Conservation (phyloP, 805 yeast genomes). For the Metschnikowia lachancei region DNA sequence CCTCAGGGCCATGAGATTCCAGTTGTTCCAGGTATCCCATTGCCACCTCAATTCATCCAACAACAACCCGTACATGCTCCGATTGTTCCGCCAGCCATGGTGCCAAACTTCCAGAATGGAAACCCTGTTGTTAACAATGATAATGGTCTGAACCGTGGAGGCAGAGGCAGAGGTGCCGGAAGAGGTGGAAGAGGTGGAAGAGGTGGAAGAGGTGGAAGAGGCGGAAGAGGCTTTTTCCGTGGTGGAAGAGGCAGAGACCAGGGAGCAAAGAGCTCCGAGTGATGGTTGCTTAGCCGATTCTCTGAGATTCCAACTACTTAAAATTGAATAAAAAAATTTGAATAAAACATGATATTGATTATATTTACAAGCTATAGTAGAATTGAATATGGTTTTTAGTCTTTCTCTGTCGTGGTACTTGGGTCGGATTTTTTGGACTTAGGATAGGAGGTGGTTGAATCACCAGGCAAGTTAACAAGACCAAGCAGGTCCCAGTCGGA, state of each 20-base stretch:
- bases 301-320: neutral
- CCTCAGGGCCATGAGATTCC: conserved; percentile 21
- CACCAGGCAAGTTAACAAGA: conserved; percentile 41
- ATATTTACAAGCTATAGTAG: conserved; percentile 3
- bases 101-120: neutral
- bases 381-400: neutral
- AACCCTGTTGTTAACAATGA: conserved; percentile 1
- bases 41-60: conserved; percentile 35
- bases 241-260: conserved; percentile 17
- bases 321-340: neutral
- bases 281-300: neutral
- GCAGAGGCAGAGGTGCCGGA: conserved; percentile 16
- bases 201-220: conserved; percentile 22
- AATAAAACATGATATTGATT: conserved; percentile 2
- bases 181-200: conserved; percentile 26
- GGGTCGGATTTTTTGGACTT: neutral
- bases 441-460: conserved; percentile 10
- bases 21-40: conserved; percentile 36
- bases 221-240: conserved; percentile 14
- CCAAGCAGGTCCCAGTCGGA: conserved; percentile 46
- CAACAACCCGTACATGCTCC: conserved; percentile 20
- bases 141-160: conserved; percentile 9
- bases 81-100: conserved; percentile 1
- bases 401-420: neutral
- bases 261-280: conserved; percentile 1